Conservation (phyloP, 2,329 filamentous ascomycete genomes). For the Cordyceps tenuipes region DNA sequence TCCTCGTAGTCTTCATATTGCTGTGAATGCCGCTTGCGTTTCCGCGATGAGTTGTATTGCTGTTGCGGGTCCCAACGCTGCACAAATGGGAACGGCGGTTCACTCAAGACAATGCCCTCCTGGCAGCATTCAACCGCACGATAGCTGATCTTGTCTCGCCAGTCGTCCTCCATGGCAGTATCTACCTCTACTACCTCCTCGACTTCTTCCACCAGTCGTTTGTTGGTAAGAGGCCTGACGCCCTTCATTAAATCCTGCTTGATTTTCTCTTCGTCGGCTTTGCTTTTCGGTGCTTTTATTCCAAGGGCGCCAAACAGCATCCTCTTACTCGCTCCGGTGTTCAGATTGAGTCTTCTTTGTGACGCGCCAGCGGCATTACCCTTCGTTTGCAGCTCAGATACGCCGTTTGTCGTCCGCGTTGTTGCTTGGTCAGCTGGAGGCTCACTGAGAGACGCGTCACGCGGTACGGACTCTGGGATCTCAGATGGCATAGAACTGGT, state of each 20-base stretch:
- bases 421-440: conserved; percentile 2
- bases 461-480: not conserved
- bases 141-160: conserved; percentile 66
- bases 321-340: conserved; percentile 55
- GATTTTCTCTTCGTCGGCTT: conserved; percentile 57
- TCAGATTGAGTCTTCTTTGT: conserved; percentile 16
- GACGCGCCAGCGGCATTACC: not conserved
- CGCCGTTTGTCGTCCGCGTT: not conserved
- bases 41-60: conserved; percentile 33
- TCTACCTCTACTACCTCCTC: conserved; percentile 13
- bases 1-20: conserved; percentile 24
- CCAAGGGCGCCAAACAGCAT: conserved; percentile 67
- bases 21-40: conserved; percentile 40
- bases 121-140: conserved; percentile 77
- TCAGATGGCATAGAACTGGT: conserved; percentile 9
- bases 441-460: not conserved
- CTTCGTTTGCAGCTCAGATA: conserved; percentile 4
- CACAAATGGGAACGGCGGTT: conserved; percentile 82
- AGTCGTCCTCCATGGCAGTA: conserved; percentile 43
- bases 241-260: conserved; percentile 51
- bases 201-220: conserved; percentile 21
- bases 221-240: conserved; percentile 33
- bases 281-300: conserved; percentile 57
- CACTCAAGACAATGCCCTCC: conserved; percentile 57
- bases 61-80: conserved; percentile 84